These are phyloP conservation scores for Hypoxylon sp. DNA, from an alignment of 2,329 filamentous ascomycete genomes.

Conservation along the genomic window DNA sequence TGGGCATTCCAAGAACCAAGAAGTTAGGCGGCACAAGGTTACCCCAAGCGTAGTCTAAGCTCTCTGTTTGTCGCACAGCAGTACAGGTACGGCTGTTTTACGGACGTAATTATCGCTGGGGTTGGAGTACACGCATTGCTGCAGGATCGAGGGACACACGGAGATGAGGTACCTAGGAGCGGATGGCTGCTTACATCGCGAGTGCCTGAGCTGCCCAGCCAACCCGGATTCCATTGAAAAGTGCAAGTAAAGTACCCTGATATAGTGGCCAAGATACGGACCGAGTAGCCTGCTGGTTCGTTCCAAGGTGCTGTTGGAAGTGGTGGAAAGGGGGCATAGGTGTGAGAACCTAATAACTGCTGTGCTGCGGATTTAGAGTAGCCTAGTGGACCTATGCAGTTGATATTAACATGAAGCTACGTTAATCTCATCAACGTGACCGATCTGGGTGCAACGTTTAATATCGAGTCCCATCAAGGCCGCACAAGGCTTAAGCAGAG, in stretches of 20 bases:
- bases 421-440: constrained; percentile 24
- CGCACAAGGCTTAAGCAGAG: background rate
- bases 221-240: constrained; percentile 23
- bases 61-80: constrained; percentile 47
- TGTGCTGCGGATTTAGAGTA: constrained; percentile 18
- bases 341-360: constrained; percentile 13
- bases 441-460: constrained; percentile 15
- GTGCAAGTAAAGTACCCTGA: background rate
- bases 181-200: constrained; percentile 52
- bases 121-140: constrained; percentile 53
- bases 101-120: constrained; percentile 51
- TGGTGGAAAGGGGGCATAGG: constrained; percentile 3
- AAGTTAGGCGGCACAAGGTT: constrained; percentile 27
- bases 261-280: background rate
- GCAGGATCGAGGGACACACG: constrained; percentile 56
- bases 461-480: constrained; percentile 15
- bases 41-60: constrained; percentile 35
- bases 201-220: constrained; percentile 44
- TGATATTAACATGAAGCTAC: constrained; percentile 35
- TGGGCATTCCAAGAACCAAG: constrained; percentile 14
- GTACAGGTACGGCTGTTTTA: constrained; percentile 49
- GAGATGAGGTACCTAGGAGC: constrained; percentile 54
- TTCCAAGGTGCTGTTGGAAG: constrained; percentile 24
- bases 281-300: constrained; percentile 2
- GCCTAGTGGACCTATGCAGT: constrained; percentile 25